Evolutionary conservation across 768 basidiomycete genomes (phyloP), one percentile per base, ranked within the genome.

Genomic region (Macrolepiota dolichaula): DNA sequence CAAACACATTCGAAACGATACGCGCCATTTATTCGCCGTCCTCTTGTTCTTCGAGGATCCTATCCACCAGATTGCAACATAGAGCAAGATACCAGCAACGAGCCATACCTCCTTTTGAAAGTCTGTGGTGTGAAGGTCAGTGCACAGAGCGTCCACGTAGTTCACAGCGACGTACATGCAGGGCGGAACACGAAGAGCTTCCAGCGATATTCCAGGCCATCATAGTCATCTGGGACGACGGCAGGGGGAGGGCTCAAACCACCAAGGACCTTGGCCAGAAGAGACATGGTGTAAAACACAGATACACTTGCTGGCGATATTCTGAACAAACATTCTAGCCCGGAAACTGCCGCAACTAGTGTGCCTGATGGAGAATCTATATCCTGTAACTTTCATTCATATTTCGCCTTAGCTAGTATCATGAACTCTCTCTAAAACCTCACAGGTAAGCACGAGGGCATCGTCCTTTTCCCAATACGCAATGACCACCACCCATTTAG

Each of bases 111-210:
- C 95, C 17, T 74, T 76, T 68, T 85, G 74, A 75, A 95, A 89
- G 29, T 84, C 88, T 85, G 67, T 50, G 36, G 40, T 29, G 29
- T 11, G 3, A 25, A 42, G 17, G 24, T 53, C 17, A 55, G 35
- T 32, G 1, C 44, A 49, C 46, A 13, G 51, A 47, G 54, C 57
- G 15, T 51, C 52, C 55, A 19, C 38, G 32, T 32, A 24, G 22
- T 17, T 13, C 55, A 51, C 22, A 19, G 50, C 58, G 40, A 77
- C 87, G 65, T 68, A 89, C 89, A 70, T 9, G 88, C 91, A 19
- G 94, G 95, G 46, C 94, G 81, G 76, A 96, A 92, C 38, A 87
- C 84, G 66, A 97, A 74, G 58, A 85, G 77, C 69, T 81, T 87
- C 87, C 89, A 95, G 63, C 75, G 80, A 71, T 78, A 87, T 72